Conservation (phyloP, 129 eudicot genomes). For the Pulicaria dysenterica region DNA sequence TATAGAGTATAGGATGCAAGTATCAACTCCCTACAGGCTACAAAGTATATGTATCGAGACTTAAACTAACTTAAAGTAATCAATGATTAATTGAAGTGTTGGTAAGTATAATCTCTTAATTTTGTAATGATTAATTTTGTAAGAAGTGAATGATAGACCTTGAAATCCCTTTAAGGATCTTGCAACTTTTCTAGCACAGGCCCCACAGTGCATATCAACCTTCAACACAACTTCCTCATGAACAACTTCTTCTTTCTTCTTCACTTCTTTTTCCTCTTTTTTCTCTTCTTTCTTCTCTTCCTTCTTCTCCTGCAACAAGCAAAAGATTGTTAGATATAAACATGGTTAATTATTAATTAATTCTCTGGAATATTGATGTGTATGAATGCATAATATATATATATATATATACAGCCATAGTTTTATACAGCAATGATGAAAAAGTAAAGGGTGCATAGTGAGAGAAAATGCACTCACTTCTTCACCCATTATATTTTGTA, state of each 20-base stretch:
- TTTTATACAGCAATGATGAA: background rate
- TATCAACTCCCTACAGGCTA: no score
- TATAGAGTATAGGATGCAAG: no score
- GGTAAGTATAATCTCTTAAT: background rate
- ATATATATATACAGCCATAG: background rate
- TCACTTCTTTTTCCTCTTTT: slow-evolving; percentile 23
- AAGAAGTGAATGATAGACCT: slow-evolving; percentile 40
- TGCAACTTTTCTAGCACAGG: slow-evolving; percentile 87
- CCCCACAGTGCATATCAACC: slow-evolving; percentile 92
- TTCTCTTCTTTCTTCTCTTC: slow-evolving; percentile 23
- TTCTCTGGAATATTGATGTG: no score
- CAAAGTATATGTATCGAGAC: no score
- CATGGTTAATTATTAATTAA: no score
- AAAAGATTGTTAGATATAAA: background rate
- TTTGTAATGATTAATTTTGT: background rate
- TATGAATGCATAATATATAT: no score
- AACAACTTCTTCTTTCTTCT: slow-evolving; percentile 34
- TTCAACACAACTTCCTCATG: slow-evolving; percentile 54
- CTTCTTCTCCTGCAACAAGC: slow-evolving; percentile 41
- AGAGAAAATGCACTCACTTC: slow-evolving; percentile 29
- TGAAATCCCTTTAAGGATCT: slow-evolving; percentile 66
- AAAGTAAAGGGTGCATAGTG: background rate
- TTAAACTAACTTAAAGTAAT: no score
- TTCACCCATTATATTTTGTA: slow-evolving; percentile 32
- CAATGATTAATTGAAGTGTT: no score